A percentile compares a stretch with the other conserved stretches of the same genome.
phyloP scores from a whole-genome alignment of 2,329 filamentous ascomycete genomes.

The Westerdykella sp. region DNA sequence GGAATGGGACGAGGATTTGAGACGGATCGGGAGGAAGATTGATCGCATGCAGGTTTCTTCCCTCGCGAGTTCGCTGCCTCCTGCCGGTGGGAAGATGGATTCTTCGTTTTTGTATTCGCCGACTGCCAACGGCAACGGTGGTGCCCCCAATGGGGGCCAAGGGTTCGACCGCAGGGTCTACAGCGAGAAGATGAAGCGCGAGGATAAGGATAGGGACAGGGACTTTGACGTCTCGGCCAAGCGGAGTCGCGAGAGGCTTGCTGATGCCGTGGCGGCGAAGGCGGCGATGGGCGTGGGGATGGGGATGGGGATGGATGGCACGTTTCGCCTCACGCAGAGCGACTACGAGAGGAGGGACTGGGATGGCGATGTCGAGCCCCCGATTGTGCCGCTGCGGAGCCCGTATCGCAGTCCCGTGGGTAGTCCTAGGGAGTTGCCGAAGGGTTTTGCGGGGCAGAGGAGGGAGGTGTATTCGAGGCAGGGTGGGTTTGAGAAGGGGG shows the following conservation, averaged over 20 bases:
- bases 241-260: too few species aligned
- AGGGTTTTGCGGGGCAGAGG: not conserved
- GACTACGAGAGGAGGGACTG: conserved; percentile 6
- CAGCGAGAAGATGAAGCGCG: conserved; percentile 24
- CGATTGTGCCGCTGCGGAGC: not conserved
- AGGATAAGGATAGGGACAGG: conserved; percentile 6
- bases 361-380: conserved; percentile 1
- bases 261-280: too few species aligned
- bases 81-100: not conserved
- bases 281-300: conserved; percentile 6
- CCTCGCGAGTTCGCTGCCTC: not conserved
- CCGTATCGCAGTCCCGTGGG: conserved; percentile 8
- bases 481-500: not conserved
- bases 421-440: not conserved
- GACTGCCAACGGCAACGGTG: conserved; percentile 3
- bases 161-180: conserved; percentile 20
- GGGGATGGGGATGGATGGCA: conserved; percentile 13
- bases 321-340: conserved; percentile 13
- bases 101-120: too few species aligned
- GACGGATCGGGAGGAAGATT: conserved; percentile 29
- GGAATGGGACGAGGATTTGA: conserved; percentile 22
- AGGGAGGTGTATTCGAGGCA: not conserved
- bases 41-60: conserved; percentile 10
- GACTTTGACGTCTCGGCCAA: not conserved
- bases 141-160: conserved; percentile 11